These are phyloP conservation scores for Hypomyces perniciosus DNA, from an alignment of 2,329 filamentous ascomycete species.

Conservation along the genomic window DNA sequence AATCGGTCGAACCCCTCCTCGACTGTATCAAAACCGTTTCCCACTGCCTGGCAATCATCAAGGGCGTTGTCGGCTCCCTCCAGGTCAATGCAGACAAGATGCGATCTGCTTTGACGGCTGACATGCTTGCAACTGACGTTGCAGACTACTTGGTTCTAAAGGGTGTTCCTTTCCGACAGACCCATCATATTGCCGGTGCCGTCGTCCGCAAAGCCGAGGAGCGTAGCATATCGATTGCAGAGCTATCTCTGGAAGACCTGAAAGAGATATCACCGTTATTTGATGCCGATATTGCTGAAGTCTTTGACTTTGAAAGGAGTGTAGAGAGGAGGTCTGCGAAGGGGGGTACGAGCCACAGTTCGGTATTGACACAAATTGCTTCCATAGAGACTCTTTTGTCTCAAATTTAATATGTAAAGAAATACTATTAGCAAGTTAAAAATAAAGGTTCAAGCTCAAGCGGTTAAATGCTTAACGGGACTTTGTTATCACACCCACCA, in stretches of 20 bases:
- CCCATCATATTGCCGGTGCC: conserved; percentile 12
- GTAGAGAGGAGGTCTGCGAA: conserved; percentile 7
- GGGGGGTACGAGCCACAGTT: neutral
- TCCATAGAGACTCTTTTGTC: neutral
- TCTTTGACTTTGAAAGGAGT: conserved; percentile 13
- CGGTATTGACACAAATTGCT: neutral
- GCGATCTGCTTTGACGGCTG: conserved; percentile 8
- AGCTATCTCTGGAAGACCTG: conserved; percentile 7
- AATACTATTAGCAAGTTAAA: too few species aligned
- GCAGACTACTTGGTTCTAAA: conserved; percentile 13
- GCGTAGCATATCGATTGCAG: conserved; percentile 5
- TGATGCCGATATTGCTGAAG: conserved; percentile 8
- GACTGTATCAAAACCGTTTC: conserved; percentile 1
- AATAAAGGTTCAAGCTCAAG: too few species aligned
- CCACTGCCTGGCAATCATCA: neutral
- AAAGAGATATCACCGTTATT: conserved; percentile 9
- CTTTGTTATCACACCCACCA: too few species aligned
- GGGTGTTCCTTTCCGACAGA: conserved; percentile 13
- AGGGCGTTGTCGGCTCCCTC: neutral
- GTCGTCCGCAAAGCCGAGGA: conserved; percentile 12
- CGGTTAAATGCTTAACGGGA: too few species aligned
- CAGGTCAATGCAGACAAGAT: conserved; percentile 8
- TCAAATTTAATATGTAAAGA: too few species aligned
- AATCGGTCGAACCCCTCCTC: neutral
- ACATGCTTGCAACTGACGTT: conserved; percentile 15